These are phyloP conservation scores for Aureobasidium melanogenum DNA, from an alignment of 2,329 filamentous ascomycete genomes.

Conservation along the genomic window DNA sequence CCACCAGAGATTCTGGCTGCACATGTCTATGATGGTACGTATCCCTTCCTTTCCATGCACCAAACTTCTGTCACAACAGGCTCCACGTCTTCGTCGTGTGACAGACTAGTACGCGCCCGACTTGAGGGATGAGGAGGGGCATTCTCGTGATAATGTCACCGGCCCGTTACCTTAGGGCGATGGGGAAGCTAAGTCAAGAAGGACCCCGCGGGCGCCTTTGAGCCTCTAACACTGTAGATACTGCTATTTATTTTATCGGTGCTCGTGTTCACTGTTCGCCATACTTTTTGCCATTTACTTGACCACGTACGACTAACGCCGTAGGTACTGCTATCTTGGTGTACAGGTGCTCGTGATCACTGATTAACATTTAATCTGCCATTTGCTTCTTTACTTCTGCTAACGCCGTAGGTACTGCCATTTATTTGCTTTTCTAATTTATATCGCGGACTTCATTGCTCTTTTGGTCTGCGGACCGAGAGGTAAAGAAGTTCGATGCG, in stretches of 20 bases:
- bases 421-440: neutral
- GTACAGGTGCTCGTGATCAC: neutral
- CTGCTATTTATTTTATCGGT: neutral
- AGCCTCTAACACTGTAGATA: too few relatives aligned
- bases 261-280: neutral
- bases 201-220: too few relatives aligned
- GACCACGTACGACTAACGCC: neutral
- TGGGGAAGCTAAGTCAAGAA: too few relatives aligned
- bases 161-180: too few relatives aligned
- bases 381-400: neutral
- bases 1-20: too few relatives aligned
- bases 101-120: too few relatives aligned
- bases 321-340: neutral
- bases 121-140: too few relatives aligned
- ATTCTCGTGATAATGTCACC: too few relatives aligned
- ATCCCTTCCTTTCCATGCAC: too few relatives aligned
- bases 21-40: too few relatives aligned
- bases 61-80: too few relatives aligned
- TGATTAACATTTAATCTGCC: neutral
- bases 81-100: too few relatives aligned
- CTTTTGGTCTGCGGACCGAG: neutral
- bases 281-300: neutral
- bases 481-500: neutral
- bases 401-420: neutral
- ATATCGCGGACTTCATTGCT: neutral